Conservation (phyloP, 306 rosid species). For the Lathyrus aphaca region DNA sequence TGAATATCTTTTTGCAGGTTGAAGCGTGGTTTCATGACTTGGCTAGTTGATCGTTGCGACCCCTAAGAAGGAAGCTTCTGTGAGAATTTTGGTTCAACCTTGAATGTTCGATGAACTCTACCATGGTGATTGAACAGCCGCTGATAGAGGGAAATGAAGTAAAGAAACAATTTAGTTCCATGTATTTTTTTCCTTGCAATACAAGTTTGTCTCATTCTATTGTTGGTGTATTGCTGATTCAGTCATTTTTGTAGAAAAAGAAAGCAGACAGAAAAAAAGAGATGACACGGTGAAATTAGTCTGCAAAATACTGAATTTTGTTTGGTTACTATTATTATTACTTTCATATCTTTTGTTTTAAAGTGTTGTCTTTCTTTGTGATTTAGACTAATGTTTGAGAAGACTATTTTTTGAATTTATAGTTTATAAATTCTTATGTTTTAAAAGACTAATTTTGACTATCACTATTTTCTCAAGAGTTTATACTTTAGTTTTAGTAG, state of each 20-base stretch:
- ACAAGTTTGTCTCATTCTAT: constrained; percentile 36
- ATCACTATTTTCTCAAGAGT: no score
- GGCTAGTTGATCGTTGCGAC: constrained; percentile 27
- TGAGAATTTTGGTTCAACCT: constrained; percentile 39
- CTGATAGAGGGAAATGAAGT: constrained; percentile 31
- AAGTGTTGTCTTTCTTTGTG: constrained; percentile 10
- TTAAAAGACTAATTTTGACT: no score
- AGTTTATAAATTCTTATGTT: no score
- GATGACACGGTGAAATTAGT: constrained; percentile 36
- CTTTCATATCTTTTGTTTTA: constrained; percentile 30
- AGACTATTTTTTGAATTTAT: no score
- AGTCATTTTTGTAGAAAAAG: constrained; percentile 43
- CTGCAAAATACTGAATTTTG: constrained; percentile 44
- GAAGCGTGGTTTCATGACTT: constrained; percentile 30
- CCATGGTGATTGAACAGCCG: constrained; percentile 35
- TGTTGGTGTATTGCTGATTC: constrained; percentile 31
- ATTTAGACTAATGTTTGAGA: no score
- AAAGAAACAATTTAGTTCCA: constrained; percentile 1
- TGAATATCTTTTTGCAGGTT: neutral
- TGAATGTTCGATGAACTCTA: constrained; percentile 48
- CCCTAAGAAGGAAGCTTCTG: constrained; percentile 30
- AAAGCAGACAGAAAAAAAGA: constrained; percentile 33
- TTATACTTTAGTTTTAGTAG: no score
- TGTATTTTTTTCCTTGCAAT: constrained; percentile 35
- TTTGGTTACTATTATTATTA: constrained; percentile 34